A percentile compares a stretch with the other conserved stretches of the same genome.
phyloP scores from a whole-genome alignment of 2,329 filamentous ascomycete genomes.

The Colletotrichum orchidophilum region DNA sequence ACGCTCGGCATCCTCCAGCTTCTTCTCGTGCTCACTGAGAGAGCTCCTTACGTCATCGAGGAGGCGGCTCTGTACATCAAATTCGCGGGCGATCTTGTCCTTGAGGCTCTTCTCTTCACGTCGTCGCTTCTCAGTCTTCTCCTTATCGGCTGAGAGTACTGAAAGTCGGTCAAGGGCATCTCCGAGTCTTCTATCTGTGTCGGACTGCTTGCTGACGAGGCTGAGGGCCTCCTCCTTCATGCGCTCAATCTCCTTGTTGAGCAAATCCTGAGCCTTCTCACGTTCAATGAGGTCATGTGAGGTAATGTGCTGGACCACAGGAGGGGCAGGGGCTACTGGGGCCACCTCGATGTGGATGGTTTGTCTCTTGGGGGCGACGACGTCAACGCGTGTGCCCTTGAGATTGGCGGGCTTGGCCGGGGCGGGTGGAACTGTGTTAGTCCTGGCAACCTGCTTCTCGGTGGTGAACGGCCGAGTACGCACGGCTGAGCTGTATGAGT shows the following conservation, averaged over 20 bases:
- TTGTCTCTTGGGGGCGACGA: constrained; percentile 16
- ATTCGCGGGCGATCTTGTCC: constrained; percentile 20
- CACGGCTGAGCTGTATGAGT: not conserved
- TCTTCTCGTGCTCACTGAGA: constrained; percentile 22
- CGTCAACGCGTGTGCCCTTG: constrained; percentile 23
- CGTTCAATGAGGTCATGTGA: constrained; percentile 23
- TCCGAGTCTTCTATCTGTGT: constrained; percentile 28
- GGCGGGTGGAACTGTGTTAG: constrained; percentile 6
- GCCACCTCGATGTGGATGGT: constrained; percentile 16
- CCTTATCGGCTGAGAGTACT: constrained; percentile 26
- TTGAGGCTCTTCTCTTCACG: constrained; percentile 19
- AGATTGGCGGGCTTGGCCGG: constrained; percentile 30
- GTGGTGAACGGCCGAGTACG: constrained; percentile 7
- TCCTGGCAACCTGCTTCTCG: constrained; percentile 18
- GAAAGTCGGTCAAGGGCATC: constrained; percentile 27
- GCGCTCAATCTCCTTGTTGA: constrained; percentile 28
- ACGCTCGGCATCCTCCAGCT: constrained; percentile 5
- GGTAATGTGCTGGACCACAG: constrained; percentile 17
- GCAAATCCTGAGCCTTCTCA: constrained; percentile 21
- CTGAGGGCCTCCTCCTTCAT: constrained; percentile 29
- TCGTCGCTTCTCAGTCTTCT: constrained; percentile 14
- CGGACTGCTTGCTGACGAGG: constrained; percentile 26
- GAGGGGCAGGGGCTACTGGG: constrained; percentile 21
- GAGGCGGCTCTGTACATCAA: constrained; percentile 24
- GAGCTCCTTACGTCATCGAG: constrained; percentile 26